phyloP scores from a whole-genome alignment of 768 basidiomycete genomes.

The Boletales sp. region DNA sequence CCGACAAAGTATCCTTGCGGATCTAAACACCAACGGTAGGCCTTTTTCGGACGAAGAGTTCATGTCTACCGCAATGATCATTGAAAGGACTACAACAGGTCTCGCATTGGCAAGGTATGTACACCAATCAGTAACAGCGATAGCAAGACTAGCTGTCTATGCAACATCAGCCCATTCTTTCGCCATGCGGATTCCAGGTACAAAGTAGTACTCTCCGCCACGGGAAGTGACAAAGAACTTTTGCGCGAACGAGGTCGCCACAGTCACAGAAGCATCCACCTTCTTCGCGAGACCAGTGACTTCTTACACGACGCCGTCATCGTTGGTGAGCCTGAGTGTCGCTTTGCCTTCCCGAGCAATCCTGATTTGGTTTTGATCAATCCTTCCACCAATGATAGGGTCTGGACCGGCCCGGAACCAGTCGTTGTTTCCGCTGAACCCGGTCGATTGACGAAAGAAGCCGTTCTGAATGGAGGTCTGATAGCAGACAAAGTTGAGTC shows the following conservation, averaged over 20 bases:
- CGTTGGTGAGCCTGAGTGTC: neutral
- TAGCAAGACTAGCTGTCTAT: too few species aligned
- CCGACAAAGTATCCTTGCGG: conserved; percentile 92
- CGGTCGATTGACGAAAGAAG: conserved; percentile 29
- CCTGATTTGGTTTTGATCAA: neutral
- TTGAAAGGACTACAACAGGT: too few species aligned
- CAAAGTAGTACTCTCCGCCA: conserved; percentile 54
- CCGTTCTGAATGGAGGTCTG: conserved; percentile 37
- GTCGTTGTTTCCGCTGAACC: conserved; percentile 17
- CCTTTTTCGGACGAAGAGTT: neutral
- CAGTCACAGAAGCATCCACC: neutral
- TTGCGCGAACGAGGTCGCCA: neutral
- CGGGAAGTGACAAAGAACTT: conserved; percentile 39
- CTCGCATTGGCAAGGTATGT: too few species aligned
- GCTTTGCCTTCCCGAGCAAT: neutral
- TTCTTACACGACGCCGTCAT: neutral
- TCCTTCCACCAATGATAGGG: conserved; percentile 19
- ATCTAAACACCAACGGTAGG: conserved; percentile 83
- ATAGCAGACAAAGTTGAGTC: conserved; percentile 35
- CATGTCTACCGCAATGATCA: too few species aligned
- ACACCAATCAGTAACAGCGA: too few species aligned
- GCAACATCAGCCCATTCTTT: neutral
- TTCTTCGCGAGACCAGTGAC: conserved; percentile 2
- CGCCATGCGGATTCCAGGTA: conserved; percentile 37
- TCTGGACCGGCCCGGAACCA: conserved; percentile 22